Evolutionary conservation across 352 stramenopile genomes (phyloP), one percentile per base, ranked within the genome.

Genomic region (Globisporangium cystogenes): DNA sequence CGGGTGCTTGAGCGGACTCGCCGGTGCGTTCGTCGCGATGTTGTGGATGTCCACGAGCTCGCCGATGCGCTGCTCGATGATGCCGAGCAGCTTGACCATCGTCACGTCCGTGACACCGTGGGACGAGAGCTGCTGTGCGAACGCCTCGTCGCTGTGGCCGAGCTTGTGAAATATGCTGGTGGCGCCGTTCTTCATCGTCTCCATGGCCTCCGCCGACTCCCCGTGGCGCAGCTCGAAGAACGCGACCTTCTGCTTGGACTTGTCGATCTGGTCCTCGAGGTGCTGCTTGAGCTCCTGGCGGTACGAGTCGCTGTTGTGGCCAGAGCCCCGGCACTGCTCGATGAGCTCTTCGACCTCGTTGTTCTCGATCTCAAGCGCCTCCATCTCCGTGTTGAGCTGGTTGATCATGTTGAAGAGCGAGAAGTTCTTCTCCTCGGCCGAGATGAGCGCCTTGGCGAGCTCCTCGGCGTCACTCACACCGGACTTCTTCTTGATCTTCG

Each of bases 391-490:
- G 66, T 91, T 97, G 37, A 97, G 68, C 48, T 97, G 86, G 66
- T 97, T 98, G 65, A 98, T 93, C 62, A 96, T 89, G 53, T 97
- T 97, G 64, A 97, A 98, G 18, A 98, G 75, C 43, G 81, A 95
- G 55, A 98, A 98, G 67, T 97, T 98, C 64, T 97, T 96, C 57
- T 97, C 90, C 44, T 98, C 91, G 3, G 87, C 87, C 40, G 85
- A 68, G 41, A 96, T 45, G 40, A 98, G 82, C 26, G 79, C 87
- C 36, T 81, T 73, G 18, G 93, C 82, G 36, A 98, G 67, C 47
- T 93, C 85, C 8, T 91, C 68, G 24, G 93, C 73, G 64, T 95
- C 82, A 18, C 48, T 72, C 36, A 97, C 70, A 3, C 86, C 82
- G 7, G 91, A 97, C 40, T 91, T 89, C 55, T 92, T 86, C 60